Evolutionary conservation across 2,329 filamentous ascomycete genomes (phyloP).

Genomic region (Endocalyx cinctus): DNA sequence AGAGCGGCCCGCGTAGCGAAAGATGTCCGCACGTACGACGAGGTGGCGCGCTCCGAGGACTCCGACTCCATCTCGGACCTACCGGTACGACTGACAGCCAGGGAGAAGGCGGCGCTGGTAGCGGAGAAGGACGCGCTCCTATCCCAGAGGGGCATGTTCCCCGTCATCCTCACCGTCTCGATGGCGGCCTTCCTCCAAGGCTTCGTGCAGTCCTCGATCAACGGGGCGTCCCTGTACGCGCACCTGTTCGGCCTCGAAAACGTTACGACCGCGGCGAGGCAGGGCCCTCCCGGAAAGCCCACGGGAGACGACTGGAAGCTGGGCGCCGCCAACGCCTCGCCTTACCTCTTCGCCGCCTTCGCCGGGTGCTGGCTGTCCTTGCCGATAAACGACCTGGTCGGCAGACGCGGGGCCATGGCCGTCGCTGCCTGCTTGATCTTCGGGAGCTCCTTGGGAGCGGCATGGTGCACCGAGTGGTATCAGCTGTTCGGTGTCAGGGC

Average conservation of each 20-base stretch:
- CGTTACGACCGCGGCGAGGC: background rate
- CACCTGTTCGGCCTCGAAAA: slow-evolving; percentile 4
- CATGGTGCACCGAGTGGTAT: slow-evolving; percentile 29
- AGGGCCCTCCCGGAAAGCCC: background rate
- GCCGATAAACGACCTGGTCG: slow-evolving; percentile 36
- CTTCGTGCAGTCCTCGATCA: slow-evolving; percentile 40
- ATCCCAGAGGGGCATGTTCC: slow-evolving; percentile 33
- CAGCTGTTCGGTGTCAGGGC: slow-evolving; percentile 30
- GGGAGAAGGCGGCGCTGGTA: slow-evolving; percentile 33
- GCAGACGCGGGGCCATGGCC: slow-evolving; percentile 35
- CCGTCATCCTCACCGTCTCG: slow-evolving; percentile 38
- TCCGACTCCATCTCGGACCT: slow-evolving; percentile 17
- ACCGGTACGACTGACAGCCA: slow-evolving; percentile 26
- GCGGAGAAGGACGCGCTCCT: slow-evolving; percentile 35
- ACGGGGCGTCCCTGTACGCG: slow-evolving; percentile 33
- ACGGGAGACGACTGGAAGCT: slow-evolving; percentile 31
- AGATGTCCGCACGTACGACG: slow-evolving; percentile 34
- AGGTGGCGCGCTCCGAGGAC: slow-evolving; percentile 26
- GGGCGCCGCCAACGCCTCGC: slow-evolving; percentile 34
- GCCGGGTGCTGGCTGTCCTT: slow-evolving; percentile 35
- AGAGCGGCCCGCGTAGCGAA: slow-evolving; percentile 37
- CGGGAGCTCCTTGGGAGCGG: slow-evolving; percentile 32
- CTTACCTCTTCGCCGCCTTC: slow-evolving; percentile 34
- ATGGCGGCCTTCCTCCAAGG: slow-evolving; percentile 40
- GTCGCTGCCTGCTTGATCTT: slow-evolving; percentile 35